Base-by-base conservation (phyloP, 257 asterid genomes). In the Nicotiana undulata region DNA sequence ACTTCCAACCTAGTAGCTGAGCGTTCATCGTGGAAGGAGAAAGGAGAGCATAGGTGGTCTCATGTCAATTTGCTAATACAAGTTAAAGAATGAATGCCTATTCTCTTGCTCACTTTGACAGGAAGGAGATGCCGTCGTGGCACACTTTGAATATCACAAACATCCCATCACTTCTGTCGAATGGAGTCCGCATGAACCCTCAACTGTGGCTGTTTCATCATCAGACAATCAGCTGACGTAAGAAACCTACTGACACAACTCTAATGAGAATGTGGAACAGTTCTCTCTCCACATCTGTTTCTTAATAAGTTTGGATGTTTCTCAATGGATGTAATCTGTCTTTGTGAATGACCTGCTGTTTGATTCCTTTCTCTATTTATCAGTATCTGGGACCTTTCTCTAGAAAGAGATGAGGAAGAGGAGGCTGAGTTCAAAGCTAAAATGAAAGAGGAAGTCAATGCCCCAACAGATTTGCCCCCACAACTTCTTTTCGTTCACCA, bases 111-210 rank as follows among this genome's bases (percentile, higher is more conserved):
- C 40, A 24, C 78, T 72, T 72, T 74, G 61, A 20, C 89, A 95
- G 99, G 95, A 89, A 79, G 98, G 90, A 84, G 96, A 92, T 15
- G 68, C 97, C 7, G 90, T 90, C 9, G 94, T 92, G 80, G 97
- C 95, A 15, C 96, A 88, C 86, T 94, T 91, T 32, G 93, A 91
- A 10, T 92, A 94, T 83, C 99, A 92, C 84, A 96, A 91, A 82
- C 97, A 92, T 82, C 97, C 99, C 63, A 93, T 95, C 79, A 93
- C 99, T 86, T 96, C 99, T 67, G 90, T 94, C 13, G 98, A 96
- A 89, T 94, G 99, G 99, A 92, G 98, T 79, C 98, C 98, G 0
- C 97, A 94, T 34, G 99, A 96, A 90, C 91, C 94, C 49, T 96
- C 98, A 65, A 91, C 97, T 52, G 84, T 96, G 91, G 97, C 99